A percentile compares a stretch with the other conserved stretches of the same genome.
These are phyloP conservation scores for Fusarium coicis DNA, from an alignment of 2,329 filamentous ascomycete genomes.

Conservation along the genomic window DNA sequence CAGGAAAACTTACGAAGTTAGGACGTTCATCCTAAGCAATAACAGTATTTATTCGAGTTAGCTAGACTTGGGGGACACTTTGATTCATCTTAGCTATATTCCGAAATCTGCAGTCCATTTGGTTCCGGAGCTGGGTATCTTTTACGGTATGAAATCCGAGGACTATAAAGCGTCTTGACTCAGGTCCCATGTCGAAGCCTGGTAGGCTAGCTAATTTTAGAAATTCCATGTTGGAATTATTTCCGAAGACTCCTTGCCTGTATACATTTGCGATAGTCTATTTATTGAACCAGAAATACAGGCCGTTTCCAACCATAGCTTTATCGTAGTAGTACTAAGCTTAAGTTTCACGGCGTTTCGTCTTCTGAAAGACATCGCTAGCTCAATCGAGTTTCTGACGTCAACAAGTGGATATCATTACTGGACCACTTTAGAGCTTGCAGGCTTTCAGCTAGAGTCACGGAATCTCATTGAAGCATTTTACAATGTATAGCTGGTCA, in stretches of 20 bases:
- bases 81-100: background rate
- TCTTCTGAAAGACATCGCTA: background rate
- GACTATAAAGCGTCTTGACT: background rate
- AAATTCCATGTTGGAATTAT: background rate
- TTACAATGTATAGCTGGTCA: background rate
- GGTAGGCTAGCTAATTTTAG: background rate
- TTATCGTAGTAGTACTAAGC: background rate
- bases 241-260: background rate
- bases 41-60: background rate
- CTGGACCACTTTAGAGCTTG: background rate
- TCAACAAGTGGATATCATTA: background rate
- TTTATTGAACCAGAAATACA: background rate
- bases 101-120: background rate
- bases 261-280: background rate
- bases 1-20: background rate
- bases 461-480: background rate
- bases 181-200: background rate
- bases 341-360: background rate
- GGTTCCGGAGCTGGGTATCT: background rate
- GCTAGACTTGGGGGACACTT: too few relatives aligned
- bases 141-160: background rate
- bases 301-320: background rate
- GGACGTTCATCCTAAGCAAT: background rate
- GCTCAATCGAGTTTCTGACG: background rate
- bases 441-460: background rate